Evolutionary conservation across 176 grass and related monocot genomes (phyloP).

Genomic region (barley (Hordeum vulgare)): MorexV3_pseudomolecules_assembly NC_058521.1:194420-194919

Average conservation of each 20-base stretch:
- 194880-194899: conserved; percentile 94
- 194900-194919: conserved; percentile 39
- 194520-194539: conserved; percentile 78
- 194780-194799: too few relatives aligned
- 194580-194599: conserved; percentile 95
- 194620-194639: conserved; percentile 88
- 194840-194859: conserved; percentile 83
- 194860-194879: conserved; percentile 78
- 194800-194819: too few relatives aligned
- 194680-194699: too few relatives aligned
- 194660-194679: conserved; percentile 77
- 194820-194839: neutral
- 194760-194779: too few relatives aligned
- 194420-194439: conserved; percentile 85
- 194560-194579: conserved; percentile 79
- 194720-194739: too few relatives aligned
- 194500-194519: conserved; percentile 23
- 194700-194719: too few relatives aligned
- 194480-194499: neutral
- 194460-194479: neutral
- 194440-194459: conserved; percentile 86
- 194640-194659: conserved; percentile 81
- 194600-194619: conserved; percentile 91
- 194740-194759: too few relatives aligned
- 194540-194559: conserved; percentile 91